Conservation (phyloP, 2,329 filamentous ascomycete genomes). For the Cladophialophora yegresii region DNA sequence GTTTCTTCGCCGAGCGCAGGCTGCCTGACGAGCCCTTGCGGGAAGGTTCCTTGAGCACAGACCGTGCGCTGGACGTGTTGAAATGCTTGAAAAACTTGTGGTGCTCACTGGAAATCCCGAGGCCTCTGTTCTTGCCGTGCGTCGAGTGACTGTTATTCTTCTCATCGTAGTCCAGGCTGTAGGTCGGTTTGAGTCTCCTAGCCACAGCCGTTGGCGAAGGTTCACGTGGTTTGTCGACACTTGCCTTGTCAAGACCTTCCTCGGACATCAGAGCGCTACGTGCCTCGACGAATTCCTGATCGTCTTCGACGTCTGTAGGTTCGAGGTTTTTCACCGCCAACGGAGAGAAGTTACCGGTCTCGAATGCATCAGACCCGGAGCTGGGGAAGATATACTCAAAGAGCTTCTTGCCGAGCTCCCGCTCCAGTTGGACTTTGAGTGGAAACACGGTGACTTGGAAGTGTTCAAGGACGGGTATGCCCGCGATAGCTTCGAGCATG, state of each 20-base stretch:
- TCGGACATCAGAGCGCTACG: constrained; percentile 41
- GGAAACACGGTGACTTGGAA: constrained; percentile 95
- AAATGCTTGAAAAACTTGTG: constrained; percentile 35
- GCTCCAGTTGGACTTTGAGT: constrained; percentile 89
- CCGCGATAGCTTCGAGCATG: constrained; percentile 96
- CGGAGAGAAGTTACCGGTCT: constrained; percentile 53
- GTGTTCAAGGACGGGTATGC: constrained; percentile 94
- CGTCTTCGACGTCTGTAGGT: constrained; percentile 46
- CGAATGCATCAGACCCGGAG: constrained; percentile 60
- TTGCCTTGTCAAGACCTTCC: constrained; percentile 33
- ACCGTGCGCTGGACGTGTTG: constrained; percentile 27
- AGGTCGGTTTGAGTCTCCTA: constrained; percentile 77
- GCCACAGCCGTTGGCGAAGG: constrained; percentile 75
- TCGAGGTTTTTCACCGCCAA: constrained; percentile 58
- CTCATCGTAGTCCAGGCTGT: constrained; percentile 44
- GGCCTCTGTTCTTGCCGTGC: constrained; percentile 27
- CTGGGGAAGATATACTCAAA: constrained; percentile 98
- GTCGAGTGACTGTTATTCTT: constrained; percentile 17
- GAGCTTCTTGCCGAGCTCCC: constrained; percentile 84
- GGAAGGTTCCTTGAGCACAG: constrained; percentile 21
- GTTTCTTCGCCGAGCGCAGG: constrained; percentile 43
- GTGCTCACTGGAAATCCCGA: constrained; percentile 31
- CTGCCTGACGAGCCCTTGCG: constrained; percentile 40
- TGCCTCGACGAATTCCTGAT: constrained; percentile 53
- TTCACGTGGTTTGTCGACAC: constrained; percentile 53